Base-by-base conservation (phyloP, 768 basidiomycete species). In the Lanmaoa pseudosensibilis region DNA sequence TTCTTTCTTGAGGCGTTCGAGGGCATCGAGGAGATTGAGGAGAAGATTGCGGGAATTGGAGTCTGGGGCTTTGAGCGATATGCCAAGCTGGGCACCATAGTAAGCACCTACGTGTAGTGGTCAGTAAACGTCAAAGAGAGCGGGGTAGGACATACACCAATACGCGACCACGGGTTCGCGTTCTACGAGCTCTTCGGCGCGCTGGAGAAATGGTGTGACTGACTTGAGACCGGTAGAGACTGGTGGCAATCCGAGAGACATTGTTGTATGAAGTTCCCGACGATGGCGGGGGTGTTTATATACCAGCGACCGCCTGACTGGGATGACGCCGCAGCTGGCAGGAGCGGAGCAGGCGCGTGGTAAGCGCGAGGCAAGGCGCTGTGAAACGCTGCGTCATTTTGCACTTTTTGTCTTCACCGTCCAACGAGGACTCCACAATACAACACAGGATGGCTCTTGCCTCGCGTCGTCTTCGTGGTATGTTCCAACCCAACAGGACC, bases 151-250 rank as follows among this genome's bases (percentile, higher is more conserved):
- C 91, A 62, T 73, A 96, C 96, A 95, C 95, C 96, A 99, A 69
- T 98, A 98, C 5, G 92, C 83, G 67, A 98, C 84, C 50, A 95
- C 78, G 6, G 92, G 91, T 54, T 99, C 94, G 59, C 88, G 84
- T 15, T 75, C 75, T 50, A 81, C 84, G 64, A 98, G 79, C 70
- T 99, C 97, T 55, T 92, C 85, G 1, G 97, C 92, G 48, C 97
- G 85, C 65, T 95, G 93, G 19, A 98, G 78, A 72, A 83, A 96
- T 2, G 94, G 90, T 5, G 84, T 67, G 53, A 94, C 81, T 25
- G 83, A 58, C 65, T 86, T 90, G 69, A 92, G 84, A 46, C 80
- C 78, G 38, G 76, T 58, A 0, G 88, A 80, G 44, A 86, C 55
- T 39, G 83, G 76, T n/a, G 87, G 85, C 13, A 90, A 73, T 48